These are phyloP conservation scores for Excoecaria agallocha DNA, from an alignment of 345 rosid species.

Conservation along the genomic window DNA sequence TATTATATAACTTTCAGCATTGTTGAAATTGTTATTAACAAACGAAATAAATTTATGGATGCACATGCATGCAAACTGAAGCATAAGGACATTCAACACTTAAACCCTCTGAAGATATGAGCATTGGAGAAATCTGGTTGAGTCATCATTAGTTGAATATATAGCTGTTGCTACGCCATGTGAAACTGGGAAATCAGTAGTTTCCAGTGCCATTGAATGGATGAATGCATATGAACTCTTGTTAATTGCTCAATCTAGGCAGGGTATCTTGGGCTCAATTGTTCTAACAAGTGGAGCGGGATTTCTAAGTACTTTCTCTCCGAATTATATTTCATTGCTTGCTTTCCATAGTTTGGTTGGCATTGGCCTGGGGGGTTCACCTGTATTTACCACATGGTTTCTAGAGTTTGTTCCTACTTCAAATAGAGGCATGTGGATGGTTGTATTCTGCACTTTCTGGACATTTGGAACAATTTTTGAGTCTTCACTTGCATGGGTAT, in stretches of 20 bases:
- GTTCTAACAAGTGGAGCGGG: constrained; percentile 27
- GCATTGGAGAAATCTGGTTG: too few species aligned
- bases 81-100: too few species aligned
- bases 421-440: constrained; percentile 20
- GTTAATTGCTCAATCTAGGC: constrained; percentile 3
- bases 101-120: too few species aligned
- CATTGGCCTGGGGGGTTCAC: constrained; percentile 28
- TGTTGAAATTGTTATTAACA: too few species aligned
- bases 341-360: constrained; percentile 19
- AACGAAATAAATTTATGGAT: too few species aligned
- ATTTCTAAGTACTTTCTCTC: constrained; percentile 23
- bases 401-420: constrained; percentile 28
- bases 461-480: constrained; percentile 13
- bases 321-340: constrained; percentile 18
- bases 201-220: neutral
- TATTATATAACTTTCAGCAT: too few species aligned
- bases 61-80: too few species aligned
- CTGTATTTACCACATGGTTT: constrained; percentile 25
- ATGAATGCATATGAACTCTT: neutral
- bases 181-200: too few species aligned
- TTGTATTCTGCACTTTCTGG: constrained; percentile 16
- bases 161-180: neutral
- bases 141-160: neutral
- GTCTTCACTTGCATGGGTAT: too few species aligned
- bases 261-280: constrained; percentile 10